Conservation (phyloP, 345 rosid species). For the Syzygium grande region DNA sequence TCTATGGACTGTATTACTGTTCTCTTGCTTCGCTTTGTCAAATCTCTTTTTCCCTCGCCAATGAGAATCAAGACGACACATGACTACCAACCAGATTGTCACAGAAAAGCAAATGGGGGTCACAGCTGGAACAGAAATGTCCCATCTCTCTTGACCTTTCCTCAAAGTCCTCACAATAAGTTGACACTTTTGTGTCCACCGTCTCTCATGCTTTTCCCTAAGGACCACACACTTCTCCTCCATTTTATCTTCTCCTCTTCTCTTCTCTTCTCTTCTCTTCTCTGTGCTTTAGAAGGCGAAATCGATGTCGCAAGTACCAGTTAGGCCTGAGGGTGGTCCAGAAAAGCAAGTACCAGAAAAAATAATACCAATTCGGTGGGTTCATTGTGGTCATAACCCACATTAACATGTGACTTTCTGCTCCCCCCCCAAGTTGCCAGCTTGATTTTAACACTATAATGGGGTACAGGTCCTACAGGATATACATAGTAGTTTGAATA, state of each 20-base stretch:
- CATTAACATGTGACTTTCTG: background rate
- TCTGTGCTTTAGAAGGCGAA: background rate
- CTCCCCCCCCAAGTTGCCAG: background rate
- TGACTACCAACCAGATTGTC: background rate
- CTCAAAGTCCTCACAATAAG: background rate
- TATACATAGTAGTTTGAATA: background rate
- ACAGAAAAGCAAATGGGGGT: background rate
- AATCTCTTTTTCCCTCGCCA: background rate
- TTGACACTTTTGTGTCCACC: background rate
- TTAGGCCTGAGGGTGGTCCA: background rate
- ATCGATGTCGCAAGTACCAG: background rate
- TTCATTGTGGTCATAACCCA: background rate
- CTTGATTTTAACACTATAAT: background rate
- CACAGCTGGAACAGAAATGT: background rate
- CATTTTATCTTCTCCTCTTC: background rate
- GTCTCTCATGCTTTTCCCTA: background rate
- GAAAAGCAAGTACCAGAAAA: background rate
- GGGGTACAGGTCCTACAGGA: background rate
- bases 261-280: background rate
- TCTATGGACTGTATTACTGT: background rate
- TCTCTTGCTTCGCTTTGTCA: background rate
- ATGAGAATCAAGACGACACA: background rate
- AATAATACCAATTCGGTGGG: background rate
- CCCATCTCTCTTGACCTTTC: background rate
- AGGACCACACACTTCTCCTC: background rate